Evolutionary conservation across 2,329 filamentous ascomycete species (phyloP).

Genomic region (Penicillium olsonii): DNA sequence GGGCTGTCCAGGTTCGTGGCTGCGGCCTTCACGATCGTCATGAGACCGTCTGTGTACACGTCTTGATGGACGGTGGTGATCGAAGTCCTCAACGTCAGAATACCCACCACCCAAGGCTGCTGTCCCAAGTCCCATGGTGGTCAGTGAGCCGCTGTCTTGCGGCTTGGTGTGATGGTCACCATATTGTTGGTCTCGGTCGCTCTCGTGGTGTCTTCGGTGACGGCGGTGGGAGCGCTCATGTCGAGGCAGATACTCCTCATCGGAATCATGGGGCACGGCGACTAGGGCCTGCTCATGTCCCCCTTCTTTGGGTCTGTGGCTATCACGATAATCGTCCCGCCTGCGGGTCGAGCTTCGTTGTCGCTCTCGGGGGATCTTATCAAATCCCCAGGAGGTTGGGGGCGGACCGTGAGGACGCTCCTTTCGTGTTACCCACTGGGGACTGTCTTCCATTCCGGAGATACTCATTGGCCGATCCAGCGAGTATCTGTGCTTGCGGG

Average conservation of each 20-base stretch:
- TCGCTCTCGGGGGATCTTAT: constrained; percentile 35
- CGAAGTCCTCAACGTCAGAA: constrained; percentile 34
- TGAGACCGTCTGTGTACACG: constrained; percentile 25
- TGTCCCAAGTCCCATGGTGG: constrained; percentile 36
- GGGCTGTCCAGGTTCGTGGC: constrained; percentile 14
- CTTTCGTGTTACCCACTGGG: constrained; percentile 27
- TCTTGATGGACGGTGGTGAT: constrained; percentile 19
- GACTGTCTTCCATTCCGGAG: constrained; percentile 38
- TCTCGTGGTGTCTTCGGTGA: constrained; percentile 26
- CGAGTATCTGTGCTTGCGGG: constrained; percentile 25
- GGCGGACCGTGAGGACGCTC: constrained; percentile 40
- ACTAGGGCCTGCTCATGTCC: constrained; percentile 47
- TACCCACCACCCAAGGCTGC: constrained; percentile 39
- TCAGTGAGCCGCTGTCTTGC: constrained; percentile 17
- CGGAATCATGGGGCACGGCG: constrained; percentile 51
- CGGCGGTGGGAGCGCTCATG: constrained; percentile 47
- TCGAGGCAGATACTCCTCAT: constrained; percentile 45
- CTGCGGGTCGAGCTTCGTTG: constrained; percentile 25
- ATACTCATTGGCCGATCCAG: constrained; percentile 42
- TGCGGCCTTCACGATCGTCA: constrained; percentile 20
- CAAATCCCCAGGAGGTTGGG: constrained; percentile 40
- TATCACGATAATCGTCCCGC: constrained; percentile 39
- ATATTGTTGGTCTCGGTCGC: constrained; percentile 16
- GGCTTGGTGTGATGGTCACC: constrained; percentile 21
- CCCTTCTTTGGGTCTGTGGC: constrained; percentile 35